phyloP scores from a whole-genome alignment of 2,329 filamentous ascomycete genomes.

The Pseudogymnoascus sp. region DNA sequence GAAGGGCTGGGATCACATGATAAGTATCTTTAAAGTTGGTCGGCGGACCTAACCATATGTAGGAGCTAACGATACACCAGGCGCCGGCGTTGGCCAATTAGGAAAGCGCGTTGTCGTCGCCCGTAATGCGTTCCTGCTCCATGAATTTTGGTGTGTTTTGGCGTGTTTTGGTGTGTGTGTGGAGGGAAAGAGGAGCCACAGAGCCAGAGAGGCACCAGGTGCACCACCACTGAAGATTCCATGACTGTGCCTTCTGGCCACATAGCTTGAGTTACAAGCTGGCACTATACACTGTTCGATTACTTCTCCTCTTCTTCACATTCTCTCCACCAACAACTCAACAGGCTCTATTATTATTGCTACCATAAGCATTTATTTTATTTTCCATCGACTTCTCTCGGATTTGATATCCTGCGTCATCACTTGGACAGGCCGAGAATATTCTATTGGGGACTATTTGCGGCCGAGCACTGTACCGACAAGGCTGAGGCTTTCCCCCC shows the following conservation, averaged over 20 bases:
- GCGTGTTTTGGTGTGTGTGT: neutral
- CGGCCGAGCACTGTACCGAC: neutral
- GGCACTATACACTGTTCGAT: neutral
- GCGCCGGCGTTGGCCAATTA: neutral
- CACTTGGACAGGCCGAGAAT: neutral
- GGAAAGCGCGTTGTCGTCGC: neutral
- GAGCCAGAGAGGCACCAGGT: neutral
- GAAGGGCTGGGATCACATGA: neutral
- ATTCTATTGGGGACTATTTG: slow-evolving; percentile 6
- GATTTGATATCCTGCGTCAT: neutral
- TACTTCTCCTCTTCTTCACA: neutral
- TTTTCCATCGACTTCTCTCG: neutral
- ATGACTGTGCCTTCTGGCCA: slow-evolving; percentile 3
- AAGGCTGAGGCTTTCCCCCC: neutral
- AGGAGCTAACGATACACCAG: slow-evolving; percentile 4
- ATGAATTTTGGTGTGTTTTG: neutral
- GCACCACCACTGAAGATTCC: neutral
- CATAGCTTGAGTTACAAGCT: neutral
- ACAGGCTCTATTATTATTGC: neutral
- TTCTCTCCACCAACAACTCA: neutral
- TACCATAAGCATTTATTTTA: slow-evolving; percentile 5
- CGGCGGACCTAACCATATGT: neutral
- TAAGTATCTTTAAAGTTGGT: neutral
- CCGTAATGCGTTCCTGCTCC: slow-evolving; percentile 1
- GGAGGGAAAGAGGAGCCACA: neutral